These are phyloP conservation scores for Furcasterigmium sp. DNA, from an alignment of 2,329 filamentous ascomycete genomes.

Conservation along the genomic window DNA sequence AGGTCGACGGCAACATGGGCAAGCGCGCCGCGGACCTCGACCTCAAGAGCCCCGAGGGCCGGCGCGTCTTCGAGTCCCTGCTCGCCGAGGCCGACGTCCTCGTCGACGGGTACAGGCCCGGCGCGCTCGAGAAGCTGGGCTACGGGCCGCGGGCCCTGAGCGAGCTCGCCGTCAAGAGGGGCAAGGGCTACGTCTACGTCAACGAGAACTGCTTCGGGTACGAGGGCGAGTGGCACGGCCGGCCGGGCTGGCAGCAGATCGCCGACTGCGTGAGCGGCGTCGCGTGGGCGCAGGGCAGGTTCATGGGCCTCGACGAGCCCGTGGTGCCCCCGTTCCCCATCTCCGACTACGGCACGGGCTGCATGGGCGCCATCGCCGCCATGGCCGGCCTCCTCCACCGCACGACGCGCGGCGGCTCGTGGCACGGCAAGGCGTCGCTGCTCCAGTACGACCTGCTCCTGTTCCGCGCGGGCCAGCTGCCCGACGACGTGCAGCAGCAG, in stretches of 20 bases:
- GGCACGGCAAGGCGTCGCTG: slow-evolving; percentile 58
- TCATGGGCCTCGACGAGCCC: slow-evolving; percentile 57
- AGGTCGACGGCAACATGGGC: slow-evolving; percentile 67
- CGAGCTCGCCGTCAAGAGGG: slow-evolving; percentile 37
- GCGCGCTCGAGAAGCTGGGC: slow-evolving; percentile 57
- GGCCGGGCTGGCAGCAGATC: slow-evolving; percentile 69
- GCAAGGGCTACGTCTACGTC: slow-evolving; percentile 47
- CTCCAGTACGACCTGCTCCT: slow-evolving; percentile 65
- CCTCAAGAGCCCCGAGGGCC: slow-evolving; percentile 49
- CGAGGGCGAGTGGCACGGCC: slow-evolving; percentile 50
- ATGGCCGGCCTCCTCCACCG: slow-evolving; percentile 59
- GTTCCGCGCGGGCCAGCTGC: slow-evolving; percentile 54
- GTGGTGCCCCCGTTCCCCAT: slow-evolving; percentile 62
- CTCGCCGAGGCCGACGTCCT: slow-evolving; percentile 60
- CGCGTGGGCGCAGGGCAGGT: slow-evolving; percentile 56
- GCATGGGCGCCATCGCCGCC: slow-evolving; percentile 64
- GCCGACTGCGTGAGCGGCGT: slow-evolving; percentile 59
- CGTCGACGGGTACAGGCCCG: slow-evolving; percentile 63
- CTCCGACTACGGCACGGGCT: slow-evolving; percentile 65
- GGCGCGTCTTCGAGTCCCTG: slow-evolving; percentile 51
- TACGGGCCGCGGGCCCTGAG: slow-evolving; percentile 54
- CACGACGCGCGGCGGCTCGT: slow-evolving; percentile 59
- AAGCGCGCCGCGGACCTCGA: slow-evolving; percentile 63
- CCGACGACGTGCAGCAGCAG: slow-evolving; percentile 43
- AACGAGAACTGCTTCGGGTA: slow-evolving; percentile 69